phyloP scores from a whole-genome alignment of 2,329 filamentous ascomycete species.

The Podosphaera aphanis region DNA sequence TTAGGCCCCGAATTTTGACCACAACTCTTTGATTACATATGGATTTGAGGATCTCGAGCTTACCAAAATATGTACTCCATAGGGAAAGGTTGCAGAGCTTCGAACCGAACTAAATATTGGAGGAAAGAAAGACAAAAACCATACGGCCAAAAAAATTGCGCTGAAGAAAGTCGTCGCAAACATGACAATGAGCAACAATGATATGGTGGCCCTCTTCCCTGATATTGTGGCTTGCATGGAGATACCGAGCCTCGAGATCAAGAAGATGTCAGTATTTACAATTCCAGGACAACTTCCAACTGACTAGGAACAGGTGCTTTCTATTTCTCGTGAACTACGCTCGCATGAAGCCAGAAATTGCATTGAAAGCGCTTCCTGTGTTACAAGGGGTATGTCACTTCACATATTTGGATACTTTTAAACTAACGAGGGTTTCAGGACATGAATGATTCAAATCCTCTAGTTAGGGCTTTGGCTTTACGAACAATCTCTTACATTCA shows the following conservation, averaged over 20 bases:
- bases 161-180: slow-evolving; percentile 99
- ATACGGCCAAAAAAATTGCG: slow-evolving; percentile 83
- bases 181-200: slow-evolving; percentile 99
- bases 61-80: slow-evolving; percentile 22
- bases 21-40: background rate
- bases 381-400: slow-evolving; percentile 44
- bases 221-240: slow-evolving; percentile 93
- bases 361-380: slow-evolving; percentile 75
- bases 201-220: slow-evolving; percentile 93
- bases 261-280: slow-evolving; percentile 62
- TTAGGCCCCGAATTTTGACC: background rate
- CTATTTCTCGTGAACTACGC: slow-evolving; percentile 94
- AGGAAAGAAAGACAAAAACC: slow-evolving; percentile 96
- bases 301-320: slow-evolving; percentile 50
- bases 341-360: slow-evolving; percentile 78
- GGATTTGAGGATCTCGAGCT: slow-evolving; percentile 4
- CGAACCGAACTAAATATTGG: slow-evolving; percentile 82
- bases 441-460: slow-evolving; percentile 77
- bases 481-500: slow-evolving; percentile 96
- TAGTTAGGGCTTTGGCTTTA: slow-evolving; percentile 75
- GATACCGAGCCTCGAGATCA: slow-evolving; percentile 85
- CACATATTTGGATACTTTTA: background rate
- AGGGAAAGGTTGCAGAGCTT: slow-evolving; percentile 98
- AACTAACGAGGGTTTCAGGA: slow-evolving; percentile 29
- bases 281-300: background rate